These are phyloP conservation scores for Stentor coeruleus DNA, from an alignment of 73 alveolate genomes.

Conservation along the genomic window DNA sequence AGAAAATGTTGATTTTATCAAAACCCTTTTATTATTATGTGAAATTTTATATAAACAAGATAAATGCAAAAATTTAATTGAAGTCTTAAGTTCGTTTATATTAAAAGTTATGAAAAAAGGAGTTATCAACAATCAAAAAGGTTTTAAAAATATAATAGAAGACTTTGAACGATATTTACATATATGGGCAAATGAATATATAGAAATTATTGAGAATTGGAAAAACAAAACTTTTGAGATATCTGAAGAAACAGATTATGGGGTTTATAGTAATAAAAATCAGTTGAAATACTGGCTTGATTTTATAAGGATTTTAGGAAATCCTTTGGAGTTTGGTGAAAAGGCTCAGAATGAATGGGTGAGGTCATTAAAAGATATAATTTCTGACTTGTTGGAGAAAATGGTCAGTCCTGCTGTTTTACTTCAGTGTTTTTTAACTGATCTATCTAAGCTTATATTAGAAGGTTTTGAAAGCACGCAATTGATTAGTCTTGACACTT, in stretches of 20 bases:
- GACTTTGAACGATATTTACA: neutral
- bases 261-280: no score
- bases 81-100: neutral
- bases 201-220: neutral
- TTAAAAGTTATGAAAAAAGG: no score
- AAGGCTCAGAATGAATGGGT: neutral
- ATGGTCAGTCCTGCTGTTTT: neutral
- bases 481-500: neutral
- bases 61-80: neutral
- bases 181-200: neutral
- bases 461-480: neutral
- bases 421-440: neutral
- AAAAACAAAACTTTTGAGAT: neutral
- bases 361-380: neutral
- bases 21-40: neutral
- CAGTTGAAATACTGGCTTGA: neutral
- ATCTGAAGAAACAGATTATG: no score
- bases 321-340: neutral
- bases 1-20: neutral
- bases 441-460: neutral
- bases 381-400: neutral
- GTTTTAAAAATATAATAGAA: no score
- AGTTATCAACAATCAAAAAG: neutral
- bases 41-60: neutral
- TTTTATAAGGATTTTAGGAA: neutral